Percentiles rank a stretch among this genome's conserved stretches.
Evolutionary conservation across 2,329 filamentous ascomycete genomes (phyloP).

Genomic region (Penicillium sp.): DNA sequence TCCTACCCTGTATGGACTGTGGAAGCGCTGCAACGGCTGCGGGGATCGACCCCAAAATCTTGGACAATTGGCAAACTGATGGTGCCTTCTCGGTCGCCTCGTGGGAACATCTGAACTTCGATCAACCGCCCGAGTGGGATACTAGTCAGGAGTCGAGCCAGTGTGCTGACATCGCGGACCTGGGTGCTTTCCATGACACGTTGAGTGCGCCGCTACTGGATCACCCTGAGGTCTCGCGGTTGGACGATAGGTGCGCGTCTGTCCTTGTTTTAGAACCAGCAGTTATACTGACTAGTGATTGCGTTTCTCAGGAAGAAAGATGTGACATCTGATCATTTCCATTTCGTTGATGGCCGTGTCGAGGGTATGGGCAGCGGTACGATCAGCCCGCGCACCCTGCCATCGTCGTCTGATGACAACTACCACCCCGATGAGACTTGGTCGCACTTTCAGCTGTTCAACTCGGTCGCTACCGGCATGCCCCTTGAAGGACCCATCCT

Average conservation of each 20-base stretch:
- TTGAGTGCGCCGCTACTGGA: conserved; percentile 25
- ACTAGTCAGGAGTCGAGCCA: conserved; percentile 38
- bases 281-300: conserved; percentile 1
- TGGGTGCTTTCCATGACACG: conserved; percentile 29
- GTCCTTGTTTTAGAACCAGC: not conserved
- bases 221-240: conserved; percentile 20
- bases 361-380: conserved; percentile 33
- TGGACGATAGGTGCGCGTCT: conserved; percentile 27
- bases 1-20: conserved; percentile 35
- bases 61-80: conserved; percentile 39
- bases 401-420: conserved; percentile 36
- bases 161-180: conserved; percentile 32
- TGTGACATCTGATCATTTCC: conserved; percentile 31
- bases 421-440: conserved; percentile 36
- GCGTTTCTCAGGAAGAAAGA: conserved; percentile 28
- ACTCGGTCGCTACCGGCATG: conserved; percentile 29
- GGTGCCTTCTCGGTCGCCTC: conserved; percentile 30
- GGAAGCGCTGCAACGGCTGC: conserved; percentile 33
- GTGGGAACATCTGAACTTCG: conserved; percentile 35
- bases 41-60: conserved; percentile 41
- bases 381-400: conserved; percentile 35
- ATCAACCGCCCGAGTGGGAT: conserved; percentile 37
- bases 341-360: conserved; percentile 25
- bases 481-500: conserved; percentile 31
- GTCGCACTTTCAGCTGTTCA: conserved; percentile 36